These are phyloP conservation scores for Clitopilus hobsonii DNA, from an alignment of 768 basidiomycete genomes.

Conservation along the genomic window DNA sequence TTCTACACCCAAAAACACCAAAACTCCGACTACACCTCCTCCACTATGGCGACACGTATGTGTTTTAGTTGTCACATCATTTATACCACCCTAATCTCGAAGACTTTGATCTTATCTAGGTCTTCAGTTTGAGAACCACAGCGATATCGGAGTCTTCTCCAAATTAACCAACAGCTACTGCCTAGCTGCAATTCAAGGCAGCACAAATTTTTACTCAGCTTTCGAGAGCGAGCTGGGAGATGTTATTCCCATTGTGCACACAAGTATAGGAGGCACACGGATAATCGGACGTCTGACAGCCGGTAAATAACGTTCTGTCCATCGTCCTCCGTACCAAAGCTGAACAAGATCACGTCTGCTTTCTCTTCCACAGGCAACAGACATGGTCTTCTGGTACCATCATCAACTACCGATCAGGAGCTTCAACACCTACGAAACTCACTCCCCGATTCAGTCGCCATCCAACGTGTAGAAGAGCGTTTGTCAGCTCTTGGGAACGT, in stretches of 20 bases:
- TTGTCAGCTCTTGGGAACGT: slow-evolving; percentile 97
- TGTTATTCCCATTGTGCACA: slow-evolving; percentile 94
- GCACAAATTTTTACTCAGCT: slow-evolving; percentile 96
- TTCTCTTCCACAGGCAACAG: slow-evolving; percentile 78
- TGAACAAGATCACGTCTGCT: not conserved
- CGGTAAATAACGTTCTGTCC: slow-evolving; percentile 42
- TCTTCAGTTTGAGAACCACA: slow-evolving; percentile 90
- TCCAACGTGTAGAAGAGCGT: slow-evolving; percentile 96
- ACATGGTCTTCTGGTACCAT: slow-evolving; percentile 94
- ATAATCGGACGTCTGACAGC: slow-evolving; percentile 92
- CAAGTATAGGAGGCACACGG: slow-evolving; percentile 90
- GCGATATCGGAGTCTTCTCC: slow-evolving; percentile 94
- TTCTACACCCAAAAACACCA: not conserved
- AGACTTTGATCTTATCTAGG: slow-evolving; percentile 40
- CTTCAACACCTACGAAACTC: slow-evolving; percentile 96
- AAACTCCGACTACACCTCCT: slow-evolving; percentile 3
- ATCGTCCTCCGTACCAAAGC: not conserved
- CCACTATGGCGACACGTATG: slow-evolving; percentile 47
- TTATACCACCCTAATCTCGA: slow-evolving; percentile 9
- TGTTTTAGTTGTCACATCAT: slow-evolving; percentile 1
- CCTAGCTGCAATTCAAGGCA: slow-evolving; percentile 87
- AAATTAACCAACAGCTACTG: slow-evolving; percentile 99
- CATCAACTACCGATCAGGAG: slow-evolving; percentile 96
- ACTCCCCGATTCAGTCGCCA: slow-evolving; percentile 86
- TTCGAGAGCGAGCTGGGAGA: slow-evolving; percentile 94